Evolutionary conservation across 2,329 filamentous ascomycete species (phyloP), one percentile per base, ranked within the genome.

Genomic region (Pseudopithomyces maydicus): DNA sequence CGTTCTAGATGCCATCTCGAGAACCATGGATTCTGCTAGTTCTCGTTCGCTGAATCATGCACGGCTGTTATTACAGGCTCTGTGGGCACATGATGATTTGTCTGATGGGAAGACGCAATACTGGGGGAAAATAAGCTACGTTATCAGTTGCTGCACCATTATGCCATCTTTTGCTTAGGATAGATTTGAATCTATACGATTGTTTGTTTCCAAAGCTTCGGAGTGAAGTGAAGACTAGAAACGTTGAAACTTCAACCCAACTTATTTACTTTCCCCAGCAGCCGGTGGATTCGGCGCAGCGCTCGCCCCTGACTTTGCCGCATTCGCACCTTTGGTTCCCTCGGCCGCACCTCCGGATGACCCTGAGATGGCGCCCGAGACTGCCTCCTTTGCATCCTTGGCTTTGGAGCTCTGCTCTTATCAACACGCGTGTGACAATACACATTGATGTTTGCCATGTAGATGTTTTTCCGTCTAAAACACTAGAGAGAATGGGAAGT

Each of bases 51-150:
- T 60, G n/a, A 66, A 58, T 33, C 47, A 58, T 47, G 50, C 47
- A 7, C 59, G 32, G 29, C 42, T 46, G 23, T 44, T 66, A 10
- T 35, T 65, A 14, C 41, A 61, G 20, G 56, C 57, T 10, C 32
- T 61, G 26, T 66, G 63, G 63, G 58, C 56, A 12, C 63, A 66
- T 23, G 56, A 63, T 46, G 62, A 66, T 54, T 48, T 64, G 23
- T 39, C 55, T 17, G 53, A 58, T 7, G 36, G 53, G n/a, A 54
- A 51, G 10, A 39, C 61, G 8, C 35, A 54, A 26, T 61, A 63
- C 53, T 50, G 54, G 44, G 35, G 57, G 14, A 61, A 57, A 51
- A 19, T 63, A 23, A 61, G 39, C 23, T 56, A 42, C 26, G 50
- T 61, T 6, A 56, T 63, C 19, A 59, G 61, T 35, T 38, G 41